Evolutionary conservation across 2,329 filamentous ascomycete species (phyloP).

Genomic region (Ophiostoma australiae): DNA sequence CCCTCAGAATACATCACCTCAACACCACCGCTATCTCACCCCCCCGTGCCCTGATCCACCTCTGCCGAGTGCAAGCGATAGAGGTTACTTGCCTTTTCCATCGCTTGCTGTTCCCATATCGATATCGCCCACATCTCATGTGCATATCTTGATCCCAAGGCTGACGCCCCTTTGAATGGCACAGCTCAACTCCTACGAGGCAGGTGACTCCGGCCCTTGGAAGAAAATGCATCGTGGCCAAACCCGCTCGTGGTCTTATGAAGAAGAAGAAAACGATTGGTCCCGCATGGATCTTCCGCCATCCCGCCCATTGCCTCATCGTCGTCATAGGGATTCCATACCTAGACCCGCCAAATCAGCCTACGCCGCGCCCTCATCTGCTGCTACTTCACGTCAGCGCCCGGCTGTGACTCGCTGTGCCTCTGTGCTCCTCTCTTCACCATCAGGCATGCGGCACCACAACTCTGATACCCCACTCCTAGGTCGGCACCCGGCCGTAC

Average conservation of each 20-base stretch:
- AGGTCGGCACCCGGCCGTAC: conserved; percentile 28
- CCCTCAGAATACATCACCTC: neutral
- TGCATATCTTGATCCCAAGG: conserved; percentile 27
- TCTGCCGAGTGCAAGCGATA: conserved; percentile 14
- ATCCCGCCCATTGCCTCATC: conserved; percentile 32
- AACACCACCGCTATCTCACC: neutral
- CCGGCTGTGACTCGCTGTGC: conserved; percentile 26
- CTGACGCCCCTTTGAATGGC: conserved; percentile 35
- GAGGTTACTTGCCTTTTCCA: conserved; percentile 10
- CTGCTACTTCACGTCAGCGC: conserved; percentile 22
- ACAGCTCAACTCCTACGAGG: conserved; percentile 31
- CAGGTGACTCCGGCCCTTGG: conserved; percentile 28
- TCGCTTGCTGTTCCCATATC: neutral
- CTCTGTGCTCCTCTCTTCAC: conserved; percentile 29
- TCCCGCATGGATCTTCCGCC: conserved; percentile 29
- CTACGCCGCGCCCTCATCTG: conserved; percentile 25
- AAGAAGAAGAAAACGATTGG: conserved; percentile 32
- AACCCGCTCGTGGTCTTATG: conserved; percentile 25
- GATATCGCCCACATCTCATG: conserved; percentile 23
- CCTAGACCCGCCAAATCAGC: conserved; percentile 29
- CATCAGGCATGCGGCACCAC: conserved; percentile 32
- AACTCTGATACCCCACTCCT: conserved; percentile 32
- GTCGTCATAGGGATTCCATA: conserved; percentile 31
- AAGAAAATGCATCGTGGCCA: conserved; percentile 30
- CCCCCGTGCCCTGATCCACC: conserved; percentile 10